Base-by-base conservation (phyloP, 345 rosid species). In the rapeseed (Brassica napus) region DNA sequence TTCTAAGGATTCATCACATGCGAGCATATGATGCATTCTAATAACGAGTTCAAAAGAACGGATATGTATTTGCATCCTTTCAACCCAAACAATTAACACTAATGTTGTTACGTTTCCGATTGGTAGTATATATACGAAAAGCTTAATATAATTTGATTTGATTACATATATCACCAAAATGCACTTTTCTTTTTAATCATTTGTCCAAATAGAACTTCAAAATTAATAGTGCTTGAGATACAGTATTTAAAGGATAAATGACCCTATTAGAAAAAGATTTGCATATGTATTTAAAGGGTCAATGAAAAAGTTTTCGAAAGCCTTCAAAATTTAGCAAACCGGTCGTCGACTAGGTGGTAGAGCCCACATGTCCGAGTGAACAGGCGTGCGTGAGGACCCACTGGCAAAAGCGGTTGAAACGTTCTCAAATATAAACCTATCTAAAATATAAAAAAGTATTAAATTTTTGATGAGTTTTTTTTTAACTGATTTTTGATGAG, bases 1-100 rank as follows among this genome's bases (percentile, higher is more conserved):
- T 30, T 49, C 44, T 57, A 68, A 39, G 31, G 8, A 57, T 75
- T 11, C 21, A 18, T 55, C 54, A 39, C 73, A 58, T 67, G 44
- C 59, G 59, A 39, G 59, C 47, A 66, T 28, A 60, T 23, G 8
- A 23, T 65, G 26, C 71, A 26, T 31, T 62, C 21, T 11, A 60
- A 28, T 26, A 61, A 30, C 14, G 15, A 61, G 37, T 61, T 28
- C 9, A 61, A n/a, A 47, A 60, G 66, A 28, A 2, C 5, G 9
- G 9, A 12, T 28, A 26, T 30, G 37, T 5, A 61, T 14, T 14
- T 14, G 14, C 18, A 61, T 26, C 31, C 7, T 28, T 28, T 61
- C 16, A 60, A 24, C 34, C n/a, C 32, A 37, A 58, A 58, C 11
- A 57, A 57, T 57, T 3, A 57, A 57, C 26, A 57, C 62, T 47